These are phyloP conservation scores for Pelargonium myrrhifolium DNA, from an alignment of 441 rosid genomes.

Conservation along the genomic window DNA sequence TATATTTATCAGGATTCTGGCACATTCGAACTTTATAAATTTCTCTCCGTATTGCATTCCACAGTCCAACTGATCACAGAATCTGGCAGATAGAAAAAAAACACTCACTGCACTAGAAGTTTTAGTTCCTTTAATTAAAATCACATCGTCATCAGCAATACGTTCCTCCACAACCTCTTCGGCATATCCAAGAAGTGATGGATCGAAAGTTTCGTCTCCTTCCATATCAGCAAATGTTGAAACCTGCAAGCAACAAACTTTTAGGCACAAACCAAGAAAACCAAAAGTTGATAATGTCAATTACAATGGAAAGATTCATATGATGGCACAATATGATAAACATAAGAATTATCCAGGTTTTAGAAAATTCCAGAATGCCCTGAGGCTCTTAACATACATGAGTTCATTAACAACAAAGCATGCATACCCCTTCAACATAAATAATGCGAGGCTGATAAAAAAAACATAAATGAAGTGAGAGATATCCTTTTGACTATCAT, in stretches of 20 bases:
- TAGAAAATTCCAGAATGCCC: no score
- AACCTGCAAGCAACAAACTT: conserved; percentile 38
- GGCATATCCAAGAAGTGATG: conserved; percentile 73
- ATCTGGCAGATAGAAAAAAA: background rate
- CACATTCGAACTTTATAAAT: background rate
- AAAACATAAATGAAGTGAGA: background rate
- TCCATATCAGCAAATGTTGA: conserved; percentile 99
- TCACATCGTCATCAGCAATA: conserved; percentile 89
- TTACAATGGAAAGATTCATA: no score
- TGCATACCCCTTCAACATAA: no score
- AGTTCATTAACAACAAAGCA: no score
- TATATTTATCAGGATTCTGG: background rate
- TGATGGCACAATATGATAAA: no score
- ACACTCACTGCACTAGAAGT: conserved; percentile 70
- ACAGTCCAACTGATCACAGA: background rate
- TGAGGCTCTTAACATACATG: no score
- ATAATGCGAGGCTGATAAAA: no score
- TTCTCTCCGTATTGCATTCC: background rate
- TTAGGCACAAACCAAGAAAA: background rate
- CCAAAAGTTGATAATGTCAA: no score
- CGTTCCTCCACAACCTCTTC: conserved; percentile 93
- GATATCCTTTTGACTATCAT: background rate
- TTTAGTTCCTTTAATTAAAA: conserved; percentile 88
- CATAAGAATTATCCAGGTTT: no score
- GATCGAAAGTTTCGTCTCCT: conserved; percentile 95